Percentiles rank a stretch among this genome's conserved stretches.
These are phyloP conservation scores for Sporothrix sp. DNA, from an alignment of 2,329 filamentous ascomycete species.

Conservation along the genomic window DNA sequence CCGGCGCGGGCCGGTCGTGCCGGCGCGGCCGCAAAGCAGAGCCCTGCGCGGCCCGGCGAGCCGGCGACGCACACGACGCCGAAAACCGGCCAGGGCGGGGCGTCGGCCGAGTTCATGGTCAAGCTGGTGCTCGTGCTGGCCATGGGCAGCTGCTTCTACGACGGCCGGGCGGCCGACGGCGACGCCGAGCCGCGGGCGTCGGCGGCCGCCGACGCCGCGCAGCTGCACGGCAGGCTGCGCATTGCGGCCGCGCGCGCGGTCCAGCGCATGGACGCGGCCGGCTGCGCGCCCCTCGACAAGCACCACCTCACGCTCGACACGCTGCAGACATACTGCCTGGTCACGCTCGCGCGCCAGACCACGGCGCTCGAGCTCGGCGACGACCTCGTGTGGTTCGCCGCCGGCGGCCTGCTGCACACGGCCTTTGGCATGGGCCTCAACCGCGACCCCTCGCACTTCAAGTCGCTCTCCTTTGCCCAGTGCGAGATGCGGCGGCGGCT, in stretches of 20 bases:
- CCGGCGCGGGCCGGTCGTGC: not conserved
- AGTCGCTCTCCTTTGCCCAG: slow-evolving; percentile 36
- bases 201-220: not conserved
- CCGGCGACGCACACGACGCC: not conserved
- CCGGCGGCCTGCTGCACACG: slow-evolving; percentile 40
- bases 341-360: slow-evolving; percentile 16
- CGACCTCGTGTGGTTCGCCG: slow-evolving; percentile 43
- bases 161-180: slow-evolving; percentile 16
- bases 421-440: slow-evolving; percentile 51
- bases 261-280: slow-evolving; percentile 1
- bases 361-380: slow-evolving; percentile 32
- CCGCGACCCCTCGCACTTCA: slow-evolving; percentile 42
- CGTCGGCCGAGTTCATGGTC: slow-evolving; percentile 28
- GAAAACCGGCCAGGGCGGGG: not conserved
- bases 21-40: slow-evolving; percentile 23
- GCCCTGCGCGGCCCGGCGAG: too few species aligned
- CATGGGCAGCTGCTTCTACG: slow-evolving; percentile 35
- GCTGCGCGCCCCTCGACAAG: slow-evolving; percentile 16
- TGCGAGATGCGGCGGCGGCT: slow-evolving; percentile 46
- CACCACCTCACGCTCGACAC: slow-evolving; percentile 15
- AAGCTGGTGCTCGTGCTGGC: slow-evolving; percentile 40
- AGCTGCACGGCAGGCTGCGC: slow-evolving; percentile 11
- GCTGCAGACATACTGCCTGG: slow-evolving; percentile 17
- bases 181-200: not conserved
- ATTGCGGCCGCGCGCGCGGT: slow-evolving; percentile 13